phyloP scores from a whole-genome alignment of 345 rosid genomes.

The Salix arbutifolia region DNA sequence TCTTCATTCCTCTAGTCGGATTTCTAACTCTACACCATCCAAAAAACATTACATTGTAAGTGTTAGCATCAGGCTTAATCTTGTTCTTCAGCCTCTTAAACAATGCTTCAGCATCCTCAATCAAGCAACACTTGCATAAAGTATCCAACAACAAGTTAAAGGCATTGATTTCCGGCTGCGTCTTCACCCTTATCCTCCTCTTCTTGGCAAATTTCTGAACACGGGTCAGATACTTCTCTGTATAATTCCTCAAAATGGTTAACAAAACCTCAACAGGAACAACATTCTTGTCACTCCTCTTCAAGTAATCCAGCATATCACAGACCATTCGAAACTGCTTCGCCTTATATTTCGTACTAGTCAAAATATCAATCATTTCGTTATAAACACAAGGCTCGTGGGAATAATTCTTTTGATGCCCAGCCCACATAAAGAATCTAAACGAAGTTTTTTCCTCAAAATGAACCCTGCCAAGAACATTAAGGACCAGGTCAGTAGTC shows the following conservation, averaged over 20 bases:
- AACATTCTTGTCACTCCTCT: conserved; percentile 45
- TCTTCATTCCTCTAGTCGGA: conserved; percentile 59
- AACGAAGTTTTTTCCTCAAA: conserved; percentile 73
- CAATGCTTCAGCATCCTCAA: conserved; percentile 61
- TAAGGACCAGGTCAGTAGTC: conserved; percentile 54
- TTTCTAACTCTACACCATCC: conserved; percentile 91
- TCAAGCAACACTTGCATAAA: conserved; percentile 76
- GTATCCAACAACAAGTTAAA: conserved; percentile 79
- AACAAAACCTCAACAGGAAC: conserved; percentile 61
- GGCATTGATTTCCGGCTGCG: conserved; percentile 82
- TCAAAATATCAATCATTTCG: conserved; percentile 73
- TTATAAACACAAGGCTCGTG: conserved; percentile 65
- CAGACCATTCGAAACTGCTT: conserved; percentile 76
- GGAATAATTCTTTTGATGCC: conserved; percentile 46
- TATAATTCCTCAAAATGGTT: conserved; percentile 53
- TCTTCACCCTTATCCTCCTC: conserved; percentile 83
- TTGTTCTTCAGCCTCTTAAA: conserved; percentile 49
- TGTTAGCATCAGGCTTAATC: conserved; percentile 62
- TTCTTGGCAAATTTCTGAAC: conserved; percentile 82
- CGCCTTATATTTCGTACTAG: conserved; percentile 74
- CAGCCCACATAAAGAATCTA: conserved; percentile 83
- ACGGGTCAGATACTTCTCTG: conserved; percentile 73
- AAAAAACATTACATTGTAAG: conserved; percentile 72
- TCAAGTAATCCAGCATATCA: conserved; percentile 81
- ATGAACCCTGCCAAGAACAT: conserved; percentile 60